phyloP scores from a whole-genome alignment of 164 flowering plant species.

The Tetracentron sinense region DNA sequence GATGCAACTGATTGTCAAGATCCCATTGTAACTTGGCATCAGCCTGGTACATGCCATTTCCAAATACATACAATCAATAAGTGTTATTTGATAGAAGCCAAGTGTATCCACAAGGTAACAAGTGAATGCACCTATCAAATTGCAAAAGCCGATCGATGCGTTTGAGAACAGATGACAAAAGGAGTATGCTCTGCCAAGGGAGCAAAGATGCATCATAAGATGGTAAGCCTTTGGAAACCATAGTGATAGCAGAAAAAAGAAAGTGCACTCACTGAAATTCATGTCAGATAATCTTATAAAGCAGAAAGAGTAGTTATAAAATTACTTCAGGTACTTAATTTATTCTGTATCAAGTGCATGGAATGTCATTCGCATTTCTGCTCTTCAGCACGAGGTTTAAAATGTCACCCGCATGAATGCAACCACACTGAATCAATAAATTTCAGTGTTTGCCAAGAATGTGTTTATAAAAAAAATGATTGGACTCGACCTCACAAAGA shows the following conservation, averaged over 20 bases:
- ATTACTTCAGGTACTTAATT: too few relatives aligned
- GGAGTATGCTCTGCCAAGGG: slow-evolving; percentile 53
- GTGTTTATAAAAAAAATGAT: too few relatives aligned
- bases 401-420: too few relatives aligned
- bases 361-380: too few relatives aligned
- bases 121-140: slow-evolving; percentile 77
- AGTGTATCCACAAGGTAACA: slow-evolving; percentile 6
- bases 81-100: not conserved
- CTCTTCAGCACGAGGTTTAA: too few relatives aligned
- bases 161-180: slow-evolving; percentile 80
- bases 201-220: not conserved
- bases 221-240: not conserved
- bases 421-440: too few relatives aligned
- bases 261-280: not conserved
- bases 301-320: not conserved
- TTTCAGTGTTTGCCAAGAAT: too few relatives aligned
- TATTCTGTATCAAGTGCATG: too few relatives aligned
- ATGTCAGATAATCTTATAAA: not conserved
- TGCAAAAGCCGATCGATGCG: slow-evolving; percentile 87
- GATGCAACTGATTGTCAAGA: slow-evolving; percentile 84
- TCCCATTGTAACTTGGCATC: slow-evolving; percentile 96
- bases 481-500: too few relatives aligned
- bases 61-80: slow-evolving; percentile 8
- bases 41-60: slow-evolving; percentile 43
- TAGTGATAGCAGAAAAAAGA: not conserved